phyloP scores from a whole-genome alignment of 208 protist genomes.

The Lotmaria passim region DNA sequence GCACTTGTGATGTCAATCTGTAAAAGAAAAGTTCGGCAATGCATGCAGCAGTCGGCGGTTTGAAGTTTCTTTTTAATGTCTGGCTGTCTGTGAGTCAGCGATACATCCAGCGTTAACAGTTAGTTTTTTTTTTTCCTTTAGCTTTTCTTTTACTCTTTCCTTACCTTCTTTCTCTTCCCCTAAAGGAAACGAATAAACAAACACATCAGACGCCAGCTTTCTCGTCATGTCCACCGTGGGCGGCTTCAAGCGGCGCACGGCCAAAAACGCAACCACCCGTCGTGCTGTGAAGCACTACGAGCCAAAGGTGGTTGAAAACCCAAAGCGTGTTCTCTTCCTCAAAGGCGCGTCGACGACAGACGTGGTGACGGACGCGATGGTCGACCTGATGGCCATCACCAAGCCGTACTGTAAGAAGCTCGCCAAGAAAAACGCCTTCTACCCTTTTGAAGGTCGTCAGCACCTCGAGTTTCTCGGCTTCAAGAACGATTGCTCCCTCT shows the following conservation, averaged over 20 bases:
- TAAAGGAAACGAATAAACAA: constrained; percentile 3
- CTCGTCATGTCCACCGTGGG: constrained; percentile 53
- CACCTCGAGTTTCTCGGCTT: constrained; percentile 90
- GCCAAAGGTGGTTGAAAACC: constrained; percentile 88
- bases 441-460: constrained; percentile 84
- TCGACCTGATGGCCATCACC: constrained; percentile 76
- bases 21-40: too few species aligned
- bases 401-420: constrained; percentile 84
- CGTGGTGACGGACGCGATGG: constrained; percentile 74
- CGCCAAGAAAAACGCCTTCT: constrained; percentile 85
- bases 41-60: too few species aligned
- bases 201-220: neutral
- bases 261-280: constrained; percentile 70
- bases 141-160: neutral
- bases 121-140: too few species aligned
- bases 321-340: constrained; percentile 82
- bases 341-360: constrained; percentile 64
- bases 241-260: constrained; percentile 74
- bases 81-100: too few species aligned
- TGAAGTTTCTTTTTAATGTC: too few species aligned
- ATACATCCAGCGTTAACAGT: too few species aligned
- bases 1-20: too few species aligned
- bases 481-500: constrained; percentile 93
- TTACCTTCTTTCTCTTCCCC: neutral
- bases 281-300: constrained; percentile 84